Evolutionary conservation across 2,329 filamentous ascomycete genomes (phyloP).

Genomic region (Metarhizium sp.): DNA sequence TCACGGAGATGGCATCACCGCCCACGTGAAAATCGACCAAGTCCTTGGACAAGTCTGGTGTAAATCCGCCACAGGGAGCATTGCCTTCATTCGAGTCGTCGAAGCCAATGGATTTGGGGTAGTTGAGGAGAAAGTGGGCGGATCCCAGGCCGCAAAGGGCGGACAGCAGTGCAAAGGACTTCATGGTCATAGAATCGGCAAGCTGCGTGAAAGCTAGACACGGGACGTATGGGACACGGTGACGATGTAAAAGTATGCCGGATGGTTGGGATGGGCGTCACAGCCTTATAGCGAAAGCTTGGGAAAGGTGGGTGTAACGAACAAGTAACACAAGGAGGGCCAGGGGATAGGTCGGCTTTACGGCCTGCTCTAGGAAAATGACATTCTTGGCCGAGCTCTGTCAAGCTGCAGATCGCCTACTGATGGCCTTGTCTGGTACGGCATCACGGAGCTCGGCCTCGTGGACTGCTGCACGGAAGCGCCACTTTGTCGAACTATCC

Average conservation of each 20-base stretch:
- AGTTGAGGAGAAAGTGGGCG: slow-evolving; percentile 46
- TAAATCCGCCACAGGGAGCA: slow-evolving; percentile 46
- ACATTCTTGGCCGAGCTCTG: neutral
- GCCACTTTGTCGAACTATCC: neutral
- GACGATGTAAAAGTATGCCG: neutral
- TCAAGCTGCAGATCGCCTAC: neutral
- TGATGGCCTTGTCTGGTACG: neutral
- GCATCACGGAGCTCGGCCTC: neutral
- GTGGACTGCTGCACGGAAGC: neutral
- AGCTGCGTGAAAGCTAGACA: neutral
- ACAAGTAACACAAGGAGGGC: neutral
- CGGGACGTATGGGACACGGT: too few species aligned
- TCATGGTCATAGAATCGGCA: slow-evolving; percentile 6
- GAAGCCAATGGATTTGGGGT: slow-evolving; percentile 37
- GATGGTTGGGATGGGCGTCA: neutral
- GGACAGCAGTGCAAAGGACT: slow-evolving; percentile 23
- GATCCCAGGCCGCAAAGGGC: slow-evolving; percentile 29
- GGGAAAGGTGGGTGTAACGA: neutral
- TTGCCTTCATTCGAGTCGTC: slow-evolving; percentile 34
- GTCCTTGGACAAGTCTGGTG: slow-evolving; percentile 32
- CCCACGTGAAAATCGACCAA: slow-evolving; percentile 49
- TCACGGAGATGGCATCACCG: slow-evolving; percentile 41
- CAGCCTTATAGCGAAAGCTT: neutral
- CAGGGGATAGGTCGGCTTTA: neutral
- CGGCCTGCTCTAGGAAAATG: too few species aligned